Base-by-base conservation (phyloP, 2,329 filamentous ascomycete genomes). In the Aspergillus chevalieri region DNA sequence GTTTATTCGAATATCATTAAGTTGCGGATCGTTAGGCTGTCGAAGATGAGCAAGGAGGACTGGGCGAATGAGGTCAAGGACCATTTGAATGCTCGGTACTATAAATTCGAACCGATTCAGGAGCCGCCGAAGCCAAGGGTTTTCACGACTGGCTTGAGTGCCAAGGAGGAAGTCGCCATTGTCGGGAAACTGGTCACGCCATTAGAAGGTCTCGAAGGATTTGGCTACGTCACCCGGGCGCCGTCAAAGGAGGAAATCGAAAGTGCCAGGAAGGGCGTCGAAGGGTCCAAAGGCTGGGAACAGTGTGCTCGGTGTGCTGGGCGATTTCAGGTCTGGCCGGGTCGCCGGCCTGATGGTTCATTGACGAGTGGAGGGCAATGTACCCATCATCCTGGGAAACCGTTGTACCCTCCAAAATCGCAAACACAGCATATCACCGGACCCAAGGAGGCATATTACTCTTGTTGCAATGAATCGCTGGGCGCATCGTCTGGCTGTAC, bases 261-360 rank as follows among this genome's bases (percentile, higher is more conserved):
- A 46, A 76, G 79, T 46, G 85, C 89, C 0, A 80, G 75, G 30
- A 76, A 79, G 41, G 89, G 84, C 0, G 77, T 89, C 0, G 74
- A 81, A 44, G 76, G 82, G 6, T 81, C 86, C 10, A 79, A 82
- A 47, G 88, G 88, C 44, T 95, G 85, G 78, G 93, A 98, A 70
- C 78, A 83, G 45, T 98, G 93, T 61, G 91, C 95, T 62, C 85
- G 93, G 17, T 98, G 93, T 69, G 78, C 78, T 39, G 83, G 83
- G 30, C 84, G 92, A 19, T 98, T 98, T 62, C 89, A 95, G 62
- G 89, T 95, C 3, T 97, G 95, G 56, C 89, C 91, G 0, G 89
- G 90, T 3, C 83, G 92, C 39, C 81, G 90, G 47, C 79, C 84
- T 57, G 78, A 81, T 57, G 93, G 95, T 43, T 85, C 84, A 0